Evolutionary conservation across 495 filamentous ascomycete species (phyloP).

Genomic region (Cercophora sp.): DNA sequence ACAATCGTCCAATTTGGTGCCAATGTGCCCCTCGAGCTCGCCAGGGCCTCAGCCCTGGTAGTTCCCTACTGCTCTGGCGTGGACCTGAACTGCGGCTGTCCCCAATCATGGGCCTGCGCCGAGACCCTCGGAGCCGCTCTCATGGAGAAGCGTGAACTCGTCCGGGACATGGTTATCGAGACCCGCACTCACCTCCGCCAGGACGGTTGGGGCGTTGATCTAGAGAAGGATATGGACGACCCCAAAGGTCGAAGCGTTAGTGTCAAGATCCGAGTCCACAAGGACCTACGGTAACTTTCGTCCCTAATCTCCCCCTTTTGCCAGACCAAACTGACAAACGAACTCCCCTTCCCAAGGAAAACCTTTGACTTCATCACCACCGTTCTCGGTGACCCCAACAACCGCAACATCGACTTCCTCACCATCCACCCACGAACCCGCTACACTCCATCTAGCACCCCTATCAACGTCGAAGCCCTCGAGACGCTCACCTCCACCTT

Average conservation of each 20-base stretch:
- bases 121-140: slow-evolving; percentile 59
- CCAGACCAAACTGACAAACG: not conserved
- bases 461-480: slow-evolving; percentile 59
- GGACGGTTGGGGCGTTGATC: slow-evolving; percentile 43
- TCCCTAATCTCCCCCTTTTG: not conserved
- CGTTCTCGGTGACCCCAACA: slow-evolving; percentile 40
- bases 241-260: slow-evolving; percentile 46
- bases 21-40: slow-evolving; percentile 52
- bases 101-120: slow-evolving; percentile 64
- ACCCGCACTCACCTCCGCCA: slow-evolving; percentile 40
- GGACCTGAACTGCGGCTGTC: slow-evolving; percentile 67
- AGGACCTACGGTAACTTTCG: slow-evolving; percentile 44
- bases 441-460: slow-evolving; percentile 49
- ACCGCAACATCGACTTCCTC: slow-evolving; percentile 53
- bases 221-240: slow-evolving; percentile 30
- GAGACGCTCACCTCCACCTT: slow-evolving; percentile 45
- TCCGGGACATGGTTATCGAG: slow-evolving; percentile 55
- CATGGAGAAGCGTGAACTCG: slow-evolving; percentile 56
- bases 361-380: slow-evolving; percentile 50
- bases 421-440: slow-evolving; percentile 61
- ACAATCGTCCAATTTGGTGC: slow-evolving; percentile 63
- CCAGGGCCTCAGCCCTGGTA: slow-evolving; percentile 55
- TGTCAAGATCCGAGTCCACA: slow-evolving; percentile 64
- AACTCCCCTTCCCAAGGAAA: slow-evolving; percentile 19
- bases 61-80: slow-evolving; percentile 58